Conservation (phyloP, 2,329 filamentous ascomycete species). For the Nothopassalora personata region DNA sequence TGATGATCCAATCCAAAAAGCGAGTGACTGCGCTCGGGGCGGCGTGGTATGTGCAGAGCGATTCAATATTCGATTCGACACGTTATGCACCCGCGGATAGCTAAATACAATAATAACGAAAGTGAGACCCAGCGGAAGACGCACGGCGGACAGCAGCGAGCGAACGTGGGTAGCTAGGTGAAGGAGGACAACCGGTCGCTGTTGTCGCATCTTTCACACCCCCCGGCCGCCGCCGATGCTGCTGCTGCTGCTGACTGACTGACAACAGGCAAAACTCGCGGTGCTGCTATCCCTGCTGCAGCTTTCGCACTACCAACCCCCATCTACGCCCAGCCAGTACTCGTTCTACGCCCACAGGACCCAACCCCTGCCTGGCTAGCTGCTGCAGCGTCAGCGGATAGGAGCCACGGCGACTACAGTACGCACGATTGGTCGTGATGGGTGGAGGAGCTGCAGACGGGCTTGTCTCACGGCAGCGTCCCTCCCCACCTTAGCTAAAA, state of each 20-base stretch:
- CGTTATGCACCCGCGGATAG: background rate
- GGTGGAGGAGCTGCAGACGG: background rate
- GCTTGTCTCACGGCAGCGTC: background rate
- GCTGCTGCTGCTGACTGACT: no score
- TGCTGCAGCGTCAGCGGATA: background rate
- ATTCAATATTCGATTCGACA: background rate
- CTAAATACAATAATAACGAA: background rate
- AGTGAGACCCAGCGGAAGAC: background rate
- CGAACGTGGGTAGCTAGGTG: background rate
- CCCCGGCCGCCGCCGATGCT: background rate
- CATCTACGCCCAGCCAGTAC: background rate
- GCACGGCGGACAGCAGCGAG: background rate
- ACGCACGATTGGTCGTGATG: background rate
- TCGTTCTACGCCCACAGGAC: background rate
- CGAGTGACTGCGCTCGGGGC: slow-evolving; percentile 2
- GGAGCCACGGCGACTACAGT: background rate
- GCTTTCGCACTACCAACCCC: background rate
- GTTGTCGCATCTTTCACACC: background rate
- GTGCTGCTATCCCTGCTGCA: background rate
- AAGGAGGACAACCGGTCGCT: background rate
- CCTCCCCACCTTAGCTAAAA: background rate
- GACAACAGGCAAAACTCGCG: background rate
- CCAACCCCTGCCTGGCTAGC: background rate
- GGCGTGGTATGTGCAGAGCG: background rate
- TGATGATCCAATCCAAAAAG: slow-evolving; percentile 1